Percentiles rank a stretch among this genome's conserved stretches.
Evolutionary conservation across 768 basidiomycete genomes (phyloP).

Genomic region (Mycena leptocephala): DNA sequence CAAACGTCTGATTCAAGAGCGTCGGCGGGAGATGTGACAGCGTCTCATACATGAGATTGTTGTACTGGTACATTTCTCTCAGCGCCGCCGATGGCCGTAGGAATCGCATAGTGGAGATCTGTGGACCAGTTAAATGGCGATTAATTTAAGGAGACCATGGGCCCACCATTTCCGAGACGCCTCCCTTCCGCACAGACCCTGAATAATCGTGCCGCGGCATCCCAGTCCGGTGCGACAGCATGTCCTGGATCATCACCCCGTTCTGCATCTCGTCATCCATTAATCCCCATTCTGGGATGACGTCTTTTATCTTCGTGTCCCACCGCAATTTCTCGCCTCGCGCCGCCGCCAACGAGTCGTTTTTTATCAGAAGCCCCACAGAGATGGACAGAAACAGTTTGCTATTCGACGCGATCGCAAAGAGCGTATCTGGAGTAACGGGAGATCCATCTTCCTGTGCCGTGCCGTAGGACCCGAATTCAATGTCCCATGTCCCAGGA

Average conservation of each 20-base stretch:
- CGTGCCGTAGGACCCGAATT: conserved; percentile 58
- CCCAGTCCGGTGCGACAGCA: conserved; percentile 61
- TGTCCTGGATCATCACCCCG: conserved; percentile 57
- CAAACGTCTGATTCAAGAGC: conserved; percentile 58
- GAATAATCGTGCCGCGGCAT: conserved; percentile 63
- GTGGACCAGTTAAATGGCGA: not conserved
- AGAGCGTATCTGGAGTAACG: conserved; percentile 60
- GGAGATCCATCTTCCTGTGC: conserved; percentile 52
- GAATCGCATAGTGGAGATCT: conserved; percentile 57
- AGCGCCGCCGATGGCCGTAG: conserved; percentile 58
- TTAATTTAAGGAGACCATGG: too few relatives aligned
- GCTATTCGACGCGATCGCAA: conserved; percentile 63
- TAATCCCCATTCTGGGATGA: conserved; percentile 60
- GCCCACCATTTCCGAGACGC: conserved; percentile 56
- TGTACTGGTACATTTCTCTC: conserved; percentile 62
- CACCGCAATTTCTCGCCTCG: conserved; percentile 51
- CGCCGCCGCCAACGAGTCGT: conserved; percentile 51
- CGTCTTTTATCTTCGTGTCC: conserved; percentile 53
- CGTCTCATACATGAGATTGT: conserved; percentile 64
- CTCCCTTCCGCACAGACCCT: conserved; percentile 46
- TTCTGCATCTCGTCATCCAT: conserved; percentile 55
- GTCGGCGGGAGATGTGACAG: conserved; percentile 57
- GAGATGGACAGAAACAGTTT: conserved; percentile 59
- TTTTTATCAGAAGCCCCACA: conserved; percentile 57
- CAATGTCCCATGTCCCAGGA: conserved; percentile 50